phyloP scores from a whole-genome alignment of 345 rosid species.

The Eucalyptus marginata region DNA sequence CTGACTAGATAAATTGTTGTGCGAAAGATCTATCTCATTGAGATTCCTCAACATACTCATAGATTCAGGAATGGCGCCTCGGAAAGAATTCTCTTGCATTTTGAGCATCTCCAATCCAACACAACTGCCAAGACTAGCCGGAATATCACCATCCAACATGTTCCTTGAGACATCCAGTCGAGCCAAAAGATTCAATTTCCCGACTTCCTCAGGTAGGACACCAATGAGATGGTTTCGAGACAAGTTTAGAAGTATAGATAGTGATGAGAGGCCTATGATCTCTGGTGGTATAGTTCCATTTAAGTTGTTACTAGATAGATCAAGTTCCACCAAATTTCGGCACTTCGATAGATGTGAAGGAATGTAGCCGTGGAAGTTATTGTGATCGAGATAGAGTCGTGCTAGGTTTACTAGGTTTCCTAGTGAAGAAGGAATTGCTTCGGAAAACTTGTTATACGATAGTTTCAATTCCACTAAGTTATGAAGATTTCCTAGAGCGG shows the following conservation, averaged over 20 bases:
- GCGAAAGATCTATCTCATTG: conserved; percentile 1
- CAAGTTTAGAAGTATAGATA: neutral
- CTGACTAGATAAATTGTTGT: conserved; percentile 5
- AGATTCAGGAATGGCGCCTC: neutral
- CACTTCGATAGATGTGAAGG: no score
- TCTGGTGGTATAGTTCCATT: conserved; percentile 1
- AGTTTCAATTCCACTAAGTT: no score
- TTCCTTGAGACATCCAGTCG: conserved; percentile 8
- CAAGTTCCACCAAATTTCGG: neutral
- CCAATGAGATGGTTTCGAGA: conserved; percentile 8
- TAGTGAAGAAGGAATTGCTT: no score
- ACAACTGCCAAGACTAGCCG: neutral
- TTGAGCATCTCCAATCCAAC: neutral
- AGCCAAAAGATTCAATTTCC: neutral
- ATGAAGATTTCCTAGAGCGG: rapidly evolving
- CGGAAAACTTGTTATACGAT: no score
- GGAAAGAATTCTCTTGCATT: conserved; percentile 4
- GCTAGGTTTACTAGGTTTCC: no score
- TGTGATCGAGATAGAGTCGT: no score
- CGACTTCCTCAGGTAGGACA: neutral
- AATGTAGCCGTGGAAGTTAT: no score
- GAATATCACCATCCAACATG: conserved; percentile 3
- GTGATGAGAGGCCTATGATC: neutral
- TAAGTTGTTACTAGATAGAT: neutral
- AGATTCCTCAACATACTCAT: conserved; percentile 1